Evolutionary conservation across 1,284 basidiomycete species (phyloP).

Genomic region (Cutaneotrichosporon sp.): DNA sequence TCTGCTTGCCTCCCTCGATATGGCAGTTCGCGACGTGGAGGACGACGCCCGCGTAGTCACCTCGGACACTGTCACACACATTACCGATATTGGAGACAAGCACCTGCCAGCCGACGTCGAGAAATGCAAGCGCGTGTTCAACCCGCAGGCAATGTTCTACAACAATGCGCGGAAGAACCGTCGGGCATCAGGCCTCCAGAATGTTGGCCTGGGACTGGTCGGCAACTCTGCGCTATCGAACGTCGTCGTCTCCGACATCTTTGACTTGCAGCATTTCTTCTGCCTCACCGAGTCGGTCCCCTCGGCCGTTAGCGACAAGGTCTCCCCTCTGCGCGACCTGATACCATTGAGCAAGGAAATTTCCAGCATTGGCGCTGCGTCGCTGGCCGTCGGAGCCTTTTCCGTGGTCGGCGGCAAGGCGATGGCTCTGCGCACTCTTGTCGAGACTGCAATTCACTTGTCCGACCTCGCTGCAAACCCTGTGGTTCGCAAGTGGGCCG

Average conservation of each 20-base stretch:
- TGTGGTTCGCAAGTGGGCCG: constrained; percentile 79
- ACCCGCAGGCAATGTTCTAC: constrained; percentile 92
- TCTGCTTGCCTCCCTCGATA: constrained; percentile 74
- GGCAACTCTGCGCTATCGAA: constrained; percentile 45
- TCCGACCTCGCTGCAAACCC: constrained; percentile 81
- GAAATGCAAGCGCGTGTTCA: constrained; percentile 77
- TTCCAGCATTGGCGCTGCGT: constrained; percentile 70
- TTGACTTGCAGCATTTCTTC: constrained; percentile 82
- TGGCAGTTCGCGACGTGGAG: constrained; percentile 76
- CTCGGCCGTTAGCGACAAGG: constrained; percentile 22
- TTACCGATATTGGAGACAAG: constrained; percentile 70
- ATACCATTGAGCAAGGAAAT: constrained; percentile 47
- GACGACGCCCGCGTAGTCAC: constrained; percentile 76
- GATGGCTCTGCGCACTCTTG: constrained; percentile 70
- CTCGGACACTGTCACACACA: constrained; percentile 65
- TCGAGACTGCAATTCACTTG: constrained; percentile 73
- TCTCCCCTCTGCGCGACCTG: constrained; percentile 32
- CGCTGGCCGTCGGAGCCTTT: constrained; percentile 77
- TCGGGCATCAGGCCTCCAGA: constrained; percentile 50
- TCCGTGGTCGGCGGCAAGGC: constrained; percentile 81
- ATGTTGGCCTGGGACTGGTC: constrained; percentile 47
- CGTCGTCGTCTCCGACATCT: constrained; percentile 67
- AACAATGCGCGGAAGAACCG: constrained; percentile 57
- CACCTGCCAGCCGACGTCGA: constrained; percentile 82
- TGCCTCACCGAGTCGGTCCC: constrained; percentile 56